These are phyloP conservation scores for Hypocreales sp. DNA, from an alignment of 2,329 filamentous ascomycete genomes.

Conservation along the genomic window DNA sequence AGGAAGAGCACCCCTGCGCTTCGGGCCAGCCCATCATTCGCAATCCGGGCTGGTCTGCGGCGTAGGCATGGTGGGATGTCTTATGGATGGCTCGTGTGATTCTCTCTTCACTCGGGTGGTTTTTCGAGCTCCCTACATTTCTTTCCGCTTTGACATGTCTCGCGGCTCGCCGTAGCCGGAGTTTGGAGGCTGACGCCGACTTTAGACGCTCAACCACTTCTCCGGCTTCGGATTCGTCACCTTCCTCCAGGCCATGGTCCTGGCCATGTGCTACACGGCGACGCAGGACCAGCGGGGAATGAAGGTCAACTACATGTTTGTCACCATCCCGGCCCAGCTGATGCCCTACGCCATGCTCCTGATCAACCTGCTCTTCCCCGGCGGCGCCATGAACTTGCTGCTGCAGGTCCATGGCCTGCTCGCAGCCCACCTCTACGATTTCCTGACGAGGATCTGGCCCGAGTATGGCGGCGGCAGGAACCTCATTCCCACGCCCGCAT, in stretches of 20 bases:
- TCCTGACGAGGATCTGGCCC: constrained; percentile 76
- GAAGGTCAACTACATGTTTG: constrained; percentile 64
- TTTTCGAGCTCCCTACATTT: constrained; percentile 49
- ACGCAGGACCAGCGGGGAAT: constrained; percentile 71
- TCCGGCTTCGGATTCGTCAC: constrained; percentile 18
- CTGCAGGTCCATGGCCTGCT: constrained; percentile 63
- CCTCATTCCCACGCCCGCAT: constrained; percentile 55
- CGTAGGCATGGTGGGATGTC: constrained; percentile 63
- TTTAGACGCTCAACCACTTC: constrained; percentile 16
- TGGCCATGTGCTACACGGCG: constrained; percentile 72
- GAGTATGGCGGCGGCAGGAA: constrained; percentile 75
- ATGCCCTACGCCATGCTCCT: constrained; percentile 69
- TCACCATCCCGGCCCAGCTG: constrained; percentile 69
- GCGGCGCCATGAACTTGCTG: constrained; percentile 38
- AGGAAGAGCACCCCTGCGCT: constrained; percentile 66
- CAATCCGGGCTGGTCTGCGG: constrained; percentile 48
- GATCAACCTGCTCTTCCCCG: constrained; percentile 51
- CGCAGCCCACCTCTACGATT: constrained; percentile 82
- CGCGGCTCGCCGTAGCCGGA: constrained; percentile 1
- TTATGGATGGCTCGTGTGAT: constrained; percentile 54
- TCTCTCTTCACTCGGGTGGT: constrained; percentile 43
- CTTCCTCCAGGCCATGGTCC: constrained; percentile 50
- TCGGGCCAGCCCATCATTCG: constrained; percentile 48
- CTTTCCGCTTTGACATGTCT: constrained; percentile 8
- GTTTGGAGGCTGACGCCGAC: constrained; percentile 7